These are phyloP conservation scores for Candida insectalens DNA, from an alignment of 805 yeast genomes.

Conservation along the genomic window DNA sequence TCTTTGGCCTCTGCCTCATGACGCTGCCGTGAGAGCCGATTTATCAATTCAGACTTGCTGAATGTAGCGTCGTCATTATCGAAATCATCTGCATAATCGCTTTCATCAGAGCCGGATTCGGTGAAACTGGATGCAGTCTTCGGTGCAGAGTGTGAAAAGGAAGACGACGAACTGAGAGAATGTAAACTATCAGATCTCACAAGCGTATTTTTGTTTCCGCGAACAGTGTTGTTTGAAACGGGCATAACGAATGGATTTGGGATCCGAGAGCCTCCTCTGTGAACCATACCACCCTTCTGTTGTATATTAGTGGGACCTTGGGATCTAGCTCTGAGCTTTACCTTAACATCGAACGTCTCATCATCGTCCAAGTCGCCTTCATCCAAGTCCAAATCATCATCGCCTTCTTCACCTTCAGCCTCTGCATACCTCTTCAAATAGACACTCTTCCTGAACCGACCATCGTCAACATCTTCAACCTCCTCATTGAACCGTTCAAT, in stretches of 20 bases:
- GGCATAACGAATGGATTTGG: constrained; percentile 6
- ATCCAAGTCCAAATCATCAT: constrained; percentile 5
- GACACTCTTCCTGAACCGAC: constrained; percentile 3
- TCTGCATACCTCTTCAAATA: constrained; percentile 13
- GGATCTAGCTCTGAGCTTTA: background rate
- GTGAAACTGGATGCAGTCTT: constrained; percentile 10
- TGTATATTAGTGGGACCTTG: background rate
- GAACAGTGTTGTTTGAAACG: constrained; percentile 8
- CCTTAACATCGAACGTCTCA: background rate
- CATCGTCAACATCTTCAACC: background rate
- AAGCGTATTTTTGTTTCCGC: background rate
- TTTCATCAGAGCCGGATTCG: constrained; percentile 23
- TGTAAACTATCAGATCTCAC: constrained; percentile 14
- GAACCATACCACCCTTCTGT: background rate
- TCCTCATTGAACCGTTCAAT: constrained; percentile 11
- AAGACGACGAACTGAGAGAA: constrained; percentile 18
- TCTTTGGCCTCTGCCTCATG: background rate
- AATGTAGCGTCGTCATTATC: constrained; percentile 10
- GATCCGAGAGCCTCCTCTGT: background rate
- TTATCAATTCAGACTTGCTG: constrained; percentile 9
- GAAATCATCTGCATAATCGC: constrained; percentile 23
- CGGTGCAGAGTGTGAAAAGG: constrained; percentile 7
- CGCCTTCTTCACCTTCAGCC: constrained; percentile 7
- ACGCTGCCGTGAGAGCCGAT: constrained; percentile 12
- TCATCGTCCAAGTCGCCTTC: constrained; percentile 2